Conservation (phyloP, 208 protist species). For the Crithidia sp. region DNA sequence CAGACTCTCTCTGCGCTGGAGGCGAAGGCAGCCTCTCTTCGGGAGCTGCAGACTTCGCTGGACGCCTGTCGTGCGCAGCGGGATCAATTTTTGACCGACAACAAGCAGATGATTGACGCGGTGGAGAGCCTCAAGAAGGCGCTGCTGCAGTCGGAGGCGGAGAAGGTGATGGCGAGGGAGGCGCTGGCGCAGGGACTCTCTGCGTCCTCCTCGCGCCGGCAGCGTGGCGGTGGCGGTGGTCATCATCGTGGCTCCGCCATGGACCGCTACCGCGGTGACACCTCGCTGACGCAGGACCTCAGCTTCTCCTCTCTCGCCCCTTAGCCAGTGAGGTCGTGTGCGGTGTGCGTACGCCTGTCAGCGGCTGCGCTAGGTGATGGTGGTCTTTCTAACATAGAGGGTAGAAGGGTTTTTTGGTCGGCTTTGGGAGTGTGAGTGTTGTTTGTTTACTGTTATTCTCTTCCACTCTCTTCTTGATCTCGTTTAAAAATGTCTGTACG, state of each 20-base stretch:
- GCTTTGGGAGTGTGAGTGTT: not conserved
- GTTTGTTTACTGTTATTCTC: too few species aligned
- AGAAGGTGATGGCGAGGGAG: conserved; percentile 60
- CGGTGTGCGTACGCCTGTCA: not conserved
- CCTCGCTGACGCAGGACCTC: conserved; percentile 36
- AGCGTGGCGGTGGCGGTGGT: conserved; percentile 18
- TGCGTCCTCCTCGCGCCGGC: conserved; percentile 17
- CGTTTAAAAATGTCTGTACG: too few species aligned
- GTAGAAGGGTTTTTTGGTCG: not conserved
- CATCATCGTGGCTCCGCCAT: not conserved
- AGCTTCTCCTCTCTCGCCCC: conserved; percentile 23
- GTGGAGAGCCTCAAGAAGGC: conserved; percentile 63
- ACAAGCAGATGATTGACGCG: conserved; percentile 59
- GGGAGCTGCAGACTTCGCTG: conserved; percentile 23
- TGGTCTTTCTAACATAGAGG: too few species aligned
- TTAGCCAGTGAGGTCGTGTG: not conserved
- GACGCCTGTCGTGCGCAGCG: conserved; percentile 19
- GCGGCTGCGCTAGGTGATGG: too few species aligned
- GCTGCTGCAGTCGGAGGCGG: conserved; percentile 58
- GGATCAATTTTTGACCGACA: conserved; percentile 67
- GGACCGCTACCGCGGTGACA: conserved; percentile 11
- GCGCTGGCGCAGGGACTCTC: conserved; percentile 65
- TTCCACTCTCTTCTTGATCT: too few species aligned
- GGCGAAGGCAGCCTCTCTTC: conserved; percentile 15
- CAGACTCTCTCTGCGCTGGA: conserved; percentile 23